Evolutionary conservation across 805 yeast genomes (phyloP).

Genomic region (Suhomyces emberorum): DNA sequence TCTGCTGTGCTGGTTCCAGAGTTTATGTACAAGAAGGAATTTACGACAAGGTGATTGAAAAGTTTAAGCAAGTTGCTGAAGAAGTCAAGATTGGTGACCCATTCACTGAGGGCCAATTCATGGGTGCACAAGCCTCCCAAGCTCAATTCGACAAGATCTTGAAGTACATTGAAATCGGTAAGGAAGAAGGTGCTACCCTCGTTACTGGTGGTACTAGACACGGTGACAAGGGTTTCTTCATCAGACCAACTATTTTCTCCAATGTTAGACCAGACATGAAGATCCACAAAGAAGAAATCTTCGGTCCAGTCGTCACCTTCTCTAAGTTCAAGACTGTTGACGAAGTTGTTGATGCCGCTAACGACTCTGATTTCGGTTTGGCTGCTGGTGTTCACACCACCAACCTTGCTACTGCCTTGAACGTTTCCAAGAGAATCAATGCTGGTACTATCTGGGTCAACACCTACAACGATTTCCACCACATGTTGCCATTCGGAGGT

Average conservation of each 20-base stretch:
- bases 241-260: slow-evolving; percentile 82
- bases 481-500: slow-evolving; percentile 89
- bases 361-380: slow-evolving; percentile 79
- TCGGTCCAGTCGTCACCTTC: slow-evolving; percentile 89
- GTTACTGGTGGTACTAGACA: slow-evolving; percentile 79
- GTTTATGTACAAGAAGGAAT: slow-evolving; percentile 81
- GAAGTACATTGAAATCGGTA: slow-evolving; percentile 72
- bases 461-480: slow-evolving; percentile 86
- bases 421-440: slow-evolving; percentile 67
- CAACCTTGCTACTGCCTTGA: slow-evolving; percentile 70
- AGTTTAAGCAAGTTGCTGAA: slow-evolving; percentile 56
- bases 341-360: slow-evolving; percentile 75
- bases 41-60: slow-evolving; percentile 71
- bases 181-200: slow-evolving; percentile 78
- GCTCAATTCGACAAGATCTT: slow-evolving; percentile 76
- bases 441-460: slow-evolving; percentile 94
- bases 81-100: slow-evolving; percentile 74
- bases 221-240: slow-evolving; percentile 66
- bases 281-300: slow-evolving; percentile 85
- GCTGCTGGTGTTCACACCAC: slow-evolving; percentile 89
- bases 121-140: slow-evolving; percentile 91
- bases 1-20: slow-evolving; percentile 94
- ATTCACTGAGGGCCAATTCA: slow-evolving; percentile 70
- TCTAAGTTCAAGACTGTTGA: slow-evolving; percentile 79
- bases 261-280: slow-evolving; percentile 72